Evolutionary conservation across 495 filamentous ascomycete species (phyloP), one percentile per base, ranked within the genome.

Genomic region (Hypomontagnella submonticulosa): DNA sequence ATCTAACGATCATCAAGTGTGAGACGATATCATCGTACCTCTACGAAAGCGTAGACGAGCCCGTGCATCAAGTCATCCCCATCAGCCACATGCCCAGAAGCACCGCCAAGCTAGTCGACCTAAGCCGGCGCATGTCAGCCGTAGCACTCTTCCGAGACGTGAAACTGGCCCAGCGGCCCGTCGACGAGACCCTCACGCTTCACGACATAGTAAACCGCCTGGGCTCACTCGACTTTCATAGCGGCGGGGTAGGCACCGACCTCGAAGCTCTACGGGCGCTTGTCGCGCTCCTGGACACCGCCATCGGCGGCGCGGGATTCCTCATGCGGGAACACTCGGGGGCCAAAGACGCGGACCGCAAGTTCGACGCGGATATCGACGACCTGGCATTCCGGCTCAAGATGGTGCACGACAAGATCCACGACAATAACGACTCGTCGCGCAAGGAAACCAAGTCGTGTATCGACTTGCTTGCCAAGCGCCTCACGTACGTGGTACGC

Each of bases 71-170:
- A 42, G 79, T 85, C 44, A 81, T 83, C 27, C 75, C 90, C 3
- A 79, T 93, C 19, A 81, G 81, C 13, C 77, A 84, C 52, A 81
- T 92, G 27, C 77, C 88, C 4, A 80, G 82, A 12, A 80, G 76
- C 6, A 81, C 80, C 6, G 71, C 81, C 1, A 79, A 84, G 57
- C 78, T 87, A 16, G 81, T 88, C 44, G 78, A 87, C 27, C 77
- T 96, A 40, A 83, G 89, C 37, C 84, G 87, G 32, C 83, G 89
- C n/a, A 84, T 97, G 9, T 91, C 92, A 1, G 77, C 91, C 34
- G 80, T 87, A 15, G 93, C 89, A 68, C 77, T 92, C 60, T 87
- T 90, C 61, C 70, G 79, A 19, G 82, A 87, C 58, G 64, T 75
- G 2, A 56, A 72, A 1, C 78, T 84, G 11, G 76, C 86, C 11